Conservation (phyloP, 257 asterid species). For the Penstemon newberryi region DNA sequence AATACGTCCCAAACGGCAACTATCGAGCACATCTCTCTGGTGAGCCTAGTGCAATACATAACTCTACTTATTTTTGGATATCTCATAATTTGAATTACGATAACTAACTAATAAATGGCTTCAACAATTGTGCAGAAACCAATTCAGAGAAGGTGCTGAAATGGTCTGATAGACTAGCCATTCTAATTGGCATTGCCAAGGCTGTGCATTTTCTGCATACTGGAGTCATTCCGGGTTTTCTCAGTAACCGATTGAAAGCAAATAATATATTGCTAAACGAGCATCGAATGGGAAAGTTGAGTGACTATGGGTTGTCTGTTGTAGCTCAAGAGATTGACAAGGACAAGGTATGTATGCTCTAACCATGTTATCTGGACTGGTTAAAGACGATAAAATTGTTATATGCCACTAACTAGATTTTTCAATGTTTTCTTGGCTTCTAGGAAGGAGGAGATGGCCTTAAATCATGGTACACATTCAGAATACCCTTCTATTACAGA, state of each 20-base stretch:
- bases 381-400: not conserved
- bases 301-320: conserved; percentile 71
- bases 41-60: conserved; percentile 26
- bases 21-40: conserved; percentile 62
- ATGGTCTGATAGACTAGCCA: conserved; percentile 64
- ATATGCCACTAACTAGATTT: conserved; percentile 8
- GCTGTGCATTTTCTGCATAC: conserved; percentile 84
- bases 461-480: conserved; percentile 47
- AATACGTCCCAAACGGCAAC: conserved; percentile 52
- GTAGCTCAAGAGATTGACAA: conserved; percentile 49
- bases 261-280: conserved; percentile 58
- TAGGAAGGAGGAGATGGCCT: conserved; percentile 53
- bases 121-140: conserved; percentile 38
- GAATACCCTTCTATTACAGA: not conserved
- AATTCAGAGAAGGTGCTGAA: conserved; percentile 52
- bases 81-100: not conserved
- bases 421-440: conserved; percentile 9
- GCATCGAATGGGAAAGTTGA: conserved; percentile 61
- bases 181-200: conserved; percentile 61
- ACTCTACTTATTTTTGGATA: not conserved
- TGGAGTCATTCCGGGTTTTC: conserved; percentile 68
- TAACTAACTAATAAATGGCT: not conserved
- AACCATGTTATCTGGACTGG: not conserved
- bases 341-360: conserved; percentile 35
- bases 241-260: conserved; percentile 55